Conservation (phyloP, 1,284 basidiomycete species). For the Ustilago esculenta region DNA sequence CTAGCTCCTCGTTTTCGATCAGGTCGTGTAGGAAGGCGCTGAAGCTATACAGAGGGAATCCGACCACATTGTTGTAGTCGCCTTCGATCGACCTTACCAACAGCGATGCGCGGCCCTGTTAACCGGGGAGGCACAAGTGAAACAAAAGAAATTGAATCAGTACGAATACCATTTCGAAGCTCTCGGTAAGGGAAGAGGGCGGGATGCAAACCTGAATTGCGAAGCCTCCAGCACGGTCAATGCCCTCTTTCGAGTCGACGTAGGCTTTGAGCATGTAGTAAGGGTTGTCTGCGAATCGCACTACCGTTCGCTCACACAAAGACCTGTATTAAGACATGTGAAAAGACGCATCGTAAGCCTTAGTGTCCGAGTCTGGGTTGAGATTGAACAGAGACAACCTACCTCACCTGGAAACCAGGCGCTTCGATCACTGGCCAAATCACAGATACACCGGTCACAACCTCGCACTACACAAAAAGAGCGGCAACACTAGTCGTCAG, state of each 20-base stretch:
- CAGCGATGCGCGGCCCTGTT: constrained; percentile 77
- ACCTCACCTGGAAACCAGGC: constrained; percentile 87
- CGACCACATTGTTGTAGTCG: constrained; percentile 91
- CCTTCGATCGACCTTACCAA: constrained; percentile 86
- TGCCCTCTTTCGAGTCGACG: constrained; percentile 85
- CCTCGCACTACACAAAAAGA: constrained; percentile 61
- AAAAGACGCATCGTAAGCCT: too few relatives aligned
- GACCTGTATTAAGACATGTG: constrained; percentile 31
- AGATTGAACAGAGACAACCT: constrained; percentile 39
- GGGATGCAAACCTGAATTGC: constrained; percentile 80
- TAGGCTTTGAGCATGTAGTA: constrained; percentile 78
- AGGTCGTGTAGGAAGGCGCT: constrained; percentile 57
- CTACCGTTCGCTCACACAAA: constrained; percentile 58
- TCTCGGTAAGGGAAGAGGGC: too few relatives aligned
- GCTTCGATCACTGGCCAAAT: constrained; percentile 84
- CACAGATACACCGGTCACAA: constrained; percentile 67
- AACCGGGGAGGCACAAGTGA: too few relatives aligned
- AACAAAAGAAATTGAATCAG: too few relatives aligned
- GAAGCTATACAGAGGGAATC: constrained; percentile 74
- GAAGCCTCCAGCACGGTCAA: constrained; percentile 92
- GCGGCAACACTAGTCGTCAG: too few relatives aligned
- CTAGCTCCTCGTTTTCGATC: constrained; percentile 61
- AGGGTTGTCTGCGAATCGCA: constrained; percentile 67
- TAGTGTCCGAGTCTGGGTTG: too few relatives aligned
- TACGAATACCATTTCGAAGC: too few relatives aligned